Conservation (phyloP, 2,329 filamentous ascomycete genomes). For the Plenodomus biglobosus region DNA sequence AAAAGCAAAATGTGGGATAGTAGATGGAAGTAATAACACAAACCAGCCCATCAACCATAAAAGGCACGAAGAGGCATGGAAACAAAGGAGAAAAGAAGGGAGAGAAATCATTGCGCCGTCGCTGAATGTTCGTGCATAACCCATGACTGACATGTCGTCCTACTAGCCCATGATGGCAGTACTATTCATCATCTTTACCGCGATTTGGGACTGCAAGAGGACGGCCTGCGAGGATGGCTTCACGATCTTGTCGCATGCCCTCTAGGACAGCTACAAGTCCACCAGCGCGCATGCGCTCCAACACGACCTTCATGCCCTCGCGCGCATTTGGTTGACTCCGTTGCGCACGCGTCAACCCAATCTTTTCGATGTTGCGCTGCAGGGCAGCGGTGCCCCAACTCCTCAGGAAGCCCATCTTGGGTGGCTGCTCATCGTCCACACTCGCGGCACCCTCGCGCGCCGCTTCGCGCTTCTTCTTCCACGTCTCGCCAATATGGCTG, state of each 20-base stretch:
- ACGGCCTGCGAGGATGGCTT: constrained; percentile 40
- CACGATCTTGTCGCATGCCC: constrained; percentile 66
- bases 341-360: constrained; percentile 74
- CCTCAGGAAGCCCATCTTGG: constrained; percentile 59
- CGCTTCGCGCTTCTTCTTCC: constrained; percentile 52
- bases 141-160: constrained; percentile 8
- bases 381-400: constrained; percentile 71
- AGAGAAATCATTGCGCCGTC: constrained; percentile 34
- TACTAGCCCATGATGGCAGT: not conserved
- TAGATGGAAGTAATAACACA: constrained; percentile 23
- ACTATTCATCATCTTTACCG: constrained; percentile 26
- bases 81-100: constrained; percentile 7
- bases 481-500: constrained; percentile 70
- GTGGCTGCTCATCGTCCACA: constrained; percentile 48
- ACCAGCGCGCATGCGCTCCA: constrained; percentile 68
- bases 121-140: constrained; percentile 29
- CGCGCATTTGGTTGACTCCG: constrained; percentile 78
- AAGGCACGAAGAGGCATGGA: constrained; percentile 8
- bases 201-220: constrained; percentile 16
- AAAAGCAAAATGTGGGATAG: not conserved
- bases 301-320: constrained; percentile 79
- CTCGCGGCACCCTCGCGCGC: constrained; percentile 40
- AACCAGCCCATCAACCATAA: constrained; percentile 6
- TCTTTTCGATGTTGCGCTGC: constrained; percentile 75
- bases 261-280: constrained; percentile 70